phyloP scores from a whole-genome alignment of 2,329 filamentous ascomycete species.

The Cercospora janseana region DNA sequence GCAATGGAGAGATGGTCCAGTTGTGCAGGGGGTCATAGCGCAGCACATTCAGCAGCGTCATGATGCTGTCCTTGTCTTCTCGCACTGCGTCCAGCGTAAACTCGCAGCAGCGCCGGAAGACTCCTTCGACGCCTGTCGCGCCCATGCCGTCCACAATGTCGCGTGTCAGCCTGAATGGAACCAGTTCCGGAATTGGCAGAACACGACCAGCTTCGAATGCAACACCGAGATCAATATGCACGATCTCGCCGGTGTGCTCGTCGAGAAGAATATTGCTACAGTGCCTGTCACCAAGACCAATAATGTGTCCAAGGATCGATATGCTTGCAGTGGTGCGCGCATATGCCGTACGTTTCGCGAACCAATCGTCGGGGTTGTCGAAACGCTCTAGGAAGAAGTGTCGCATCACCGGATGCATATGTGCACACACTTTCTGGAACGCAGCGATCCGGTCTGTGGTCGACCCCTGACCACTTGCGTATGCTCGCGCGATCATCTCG shows the following conservation, averaged over 20 bases:
- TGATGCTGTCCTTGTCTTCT: slow-evolving; percentile 95
- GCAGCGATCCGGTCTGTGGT: slow-evolving; percentile 69
- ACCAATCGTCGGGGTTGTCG: slow-evolving; percentile 93
- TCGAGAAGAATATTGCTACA: slow-evolving; percentile 97
- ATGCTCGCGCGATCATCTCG: slow-evolving; percentile 72
- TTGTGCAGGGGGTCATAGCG: slow-evolving; percentile 97
- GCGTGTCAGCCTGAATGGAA: slow-evolving; percentile 89
- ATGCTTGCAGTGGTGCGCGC: slow-evolving; percentile 91
- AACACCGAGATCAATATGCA: slow-evolving; percentile 95
- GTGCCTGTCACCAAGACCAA: slow-evolving; percentile 90
- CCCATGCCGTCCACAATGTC: slow-evolving; percentile 98
- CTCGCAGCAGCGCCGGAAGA: slow-evolving; percentile 96
- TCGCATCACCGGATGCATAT: slow-evolving; percentile 88
- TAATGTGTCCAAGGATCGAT: slow-evolving; percentile 83
- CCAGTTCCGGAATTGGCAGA: slow-evolving; percentile 90
- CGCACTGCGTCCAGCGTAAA: slow-evolving; percentile 92
- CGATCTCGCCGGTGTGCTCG: slow-evolving; percentile 82
- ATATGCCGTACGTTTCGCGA: slow-evolving; percentile 81
- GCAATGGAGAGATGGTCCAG: slow-evolving; percentile 79
- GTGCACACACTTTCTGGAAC: slow-evolving; percentile 74
- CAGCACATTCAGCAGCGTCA: slow-evolving; percentile 95
- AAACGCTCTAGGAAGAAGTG: slow-evolving; percentile 98
- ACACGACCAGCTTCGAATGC: slow-evolving; percentile 96
- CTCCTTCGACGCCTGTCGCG: slow-evolving; percentile 88
- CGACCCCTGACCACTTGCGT: slow-evolving; percentile 55